phyloP scores from a whole-genome alignment of 768 basidiomycete species.

The Auricularia cornea region DNA sequence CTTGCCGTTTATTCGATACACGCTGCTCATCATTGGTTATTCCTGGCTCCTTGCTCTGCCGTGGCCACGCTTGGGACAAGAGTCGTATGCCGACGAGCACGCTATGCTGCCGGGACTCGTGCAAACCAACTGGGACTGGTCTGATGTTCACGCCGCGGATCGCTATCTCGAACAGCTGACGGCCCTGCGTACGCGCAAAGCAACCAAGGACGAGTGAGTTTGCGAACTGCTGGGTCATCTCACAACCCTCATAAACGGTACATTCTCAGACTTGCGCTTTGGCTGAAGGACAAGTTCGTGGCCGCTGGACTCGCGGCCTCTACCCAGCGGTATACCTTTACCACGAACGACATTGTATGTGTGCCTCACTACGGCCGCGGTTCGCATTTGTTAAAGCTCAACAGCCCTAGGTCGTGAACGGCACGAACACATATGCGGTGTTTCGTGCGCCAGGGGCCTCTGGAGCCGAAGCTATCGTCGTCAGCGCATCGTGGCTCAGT shows the following conservation, averaged over 20 bases:
- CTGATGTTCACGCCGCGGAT: slow-evolving; percentile 82
- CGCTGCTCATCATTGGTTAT: slow-evolving; percentile 59
- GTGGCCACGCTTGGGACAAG: slow-evolving; percentile 48
- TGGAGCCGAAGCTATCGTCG: slow-evolving; percentile 87
- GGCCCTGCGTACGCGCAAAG: slow-evolving; percentile 49
- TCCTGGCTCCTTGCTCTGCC: slow-evolving; percentile 83
- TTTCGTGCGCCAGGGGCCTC: slow-evolving; percentile 80
- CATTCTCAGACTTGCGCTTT: slow-evolving; percentile 50
- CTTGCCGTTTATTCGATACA: no score
- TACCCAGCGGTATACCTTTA: slow-evolving; percentile 59
- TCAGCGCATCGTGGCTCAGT: slow-evolving; percentile 87
- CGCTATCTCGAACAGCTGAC: slow-evolving; percentile 66
- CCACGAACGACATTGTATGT: slow-evolving; percentile 43
- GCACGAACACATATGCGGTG: slow-evolving; percentile 77
- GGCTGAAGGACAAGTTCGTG: slow-evolving; percentile 55
- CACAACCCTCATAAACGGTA: not conserved
- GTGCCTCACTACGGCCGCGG: not conserved
- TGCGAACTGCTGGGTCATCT: not conserved
- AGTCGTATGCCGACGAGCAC: slow-evolving; percentile 89
- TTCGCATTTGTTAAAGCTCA: not conserved
- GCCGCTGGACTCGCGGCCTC: slow-evolving; percentile 65
- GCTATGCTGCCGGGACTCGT: slow-evolving; percentile 96
- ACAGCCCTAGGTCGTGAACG: slow-evolving; percentile 39
- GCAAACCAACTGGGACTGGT: slow-evolving; percentile 87
- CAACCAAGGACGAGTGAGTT: slow-evolving; percentile 64